These are phyloP conservation scores for Panicum hallii DNA, from an alignment of 202 grass and related monocot genomes.

Conservation along the genomic window DNA sequence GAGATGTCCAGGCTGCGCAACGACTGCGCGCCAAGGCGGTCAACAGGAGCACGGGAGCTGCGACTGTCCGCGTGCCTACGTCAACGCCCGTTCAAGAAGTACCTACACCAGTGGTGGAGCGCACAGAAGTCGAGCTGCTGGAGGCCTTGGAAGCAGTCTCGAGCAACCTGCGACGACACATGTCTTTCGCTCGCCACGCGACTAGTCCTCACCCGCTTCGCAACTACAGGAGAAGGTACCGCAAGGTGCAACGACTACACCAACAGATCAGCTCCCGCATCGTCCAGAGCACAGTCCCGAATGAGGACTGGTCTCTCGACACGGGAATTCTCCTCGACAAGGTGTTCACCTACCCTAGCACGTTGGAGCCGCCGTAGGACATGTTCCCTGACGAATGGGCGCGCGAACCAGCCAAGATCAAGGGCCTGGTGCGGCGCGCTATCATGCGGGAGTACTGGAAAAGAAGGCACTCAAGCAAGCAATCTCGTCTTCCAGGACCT, in stretches of 20 bases:
- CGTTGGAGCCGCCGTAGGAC: not conserved
- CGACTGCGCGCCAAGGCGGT: not conserved
- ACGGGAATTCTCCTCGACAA: not conserved
- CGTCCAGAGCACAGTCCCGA: fast-evolving
- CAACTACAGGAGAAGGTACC: not conserved
- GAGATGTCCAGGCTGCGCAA: not conserved
- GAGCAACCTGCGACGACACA: not conserved
- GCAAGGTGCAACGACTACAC: not conserved
- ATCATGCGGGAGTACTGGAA: not conserved
- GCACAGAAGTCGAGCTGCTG: no score
- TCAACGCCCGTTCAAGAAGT: not conserved
- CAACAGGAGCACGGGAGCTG: not conserved
- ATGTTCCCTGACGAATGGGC: not conserved
- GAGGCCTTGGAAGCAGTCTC: no score
- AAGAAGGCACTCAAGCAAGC: not conserved
- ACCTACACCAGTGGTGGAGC: no score
- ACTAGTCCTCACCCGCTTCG: not conserved
- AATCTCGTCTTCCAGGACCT: not conserved
- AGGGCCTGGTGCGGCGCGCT: not conserved
- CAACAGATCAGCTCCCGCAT: not conserved
- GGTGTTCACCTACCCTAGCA: not conserved
- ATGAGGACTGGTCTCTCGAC: not conserved
- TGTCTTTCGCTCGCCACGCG: not conserved
- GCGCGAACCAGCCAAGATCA: not conserved
- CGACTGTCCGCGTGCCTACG: fast-evolving